Conservation (phyloP, 1,284 basidiomycete genomes). For the Thecaphora frezii region DNA sequence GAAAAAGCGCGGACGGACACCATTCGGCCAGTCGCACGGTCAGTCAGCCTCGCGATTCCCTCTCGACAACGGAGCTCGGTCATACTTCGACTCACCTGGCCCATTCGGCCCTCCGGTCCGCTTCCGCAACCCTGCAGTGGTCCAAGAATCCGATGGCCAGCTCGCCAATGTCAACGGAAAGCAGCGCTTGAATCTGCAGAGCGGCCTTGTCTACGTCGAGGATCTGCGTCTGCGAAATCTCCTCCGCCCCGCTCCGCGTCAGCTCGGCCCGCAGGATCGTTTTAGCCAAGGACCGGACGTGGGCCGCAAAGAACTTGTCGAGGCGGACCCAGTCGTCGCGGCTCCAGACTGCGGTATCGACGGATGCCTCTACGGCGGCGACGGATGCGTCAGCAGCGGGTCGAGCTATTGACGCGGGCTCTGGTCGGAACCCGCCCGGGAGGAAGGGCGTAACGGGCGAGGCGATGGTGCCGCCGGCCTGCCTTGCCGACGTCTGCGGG, state of each 20-base stretch:
- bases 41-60: no score
- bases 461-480: background rate
- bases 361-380: conserved; percentile 1
- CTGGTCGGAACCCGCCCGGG: conserved; percentile 27
- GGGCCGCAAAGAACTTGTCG: conserved; percentile 27
- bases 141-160: conserved; percentile 11
- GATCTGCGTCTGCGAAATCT: background rate
- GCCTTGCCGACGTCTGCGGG: background rate
- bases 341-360: conserved; percentile 15
- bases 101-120: conserved; percentile 10
- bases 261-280: background rate
- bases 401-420: conserved; percentile 6
- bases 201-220: background rate
- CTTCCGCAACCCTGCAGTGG: conserved; percentile 8
- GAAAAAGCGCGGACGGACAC: background rate
- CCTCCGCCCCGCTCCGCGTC: background rate
- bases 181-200: conserved; percentile 13
- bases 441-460: conserved; percentile 28
- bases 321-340: conserved; percentile 23
- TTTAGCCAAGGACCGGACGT: conserved; percentile 3
- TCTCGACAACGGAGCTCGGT: no score
- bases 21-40: no score
- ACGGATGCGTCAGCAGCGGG: conserved; percentile 6
- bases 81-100: background rate
- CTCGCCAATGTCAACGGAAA: conserved; percentile 1